phyloP scores from a whole-genome alignment of 495 filamentous ascomycete genomes.

The Neurospora sp. region DNA sequence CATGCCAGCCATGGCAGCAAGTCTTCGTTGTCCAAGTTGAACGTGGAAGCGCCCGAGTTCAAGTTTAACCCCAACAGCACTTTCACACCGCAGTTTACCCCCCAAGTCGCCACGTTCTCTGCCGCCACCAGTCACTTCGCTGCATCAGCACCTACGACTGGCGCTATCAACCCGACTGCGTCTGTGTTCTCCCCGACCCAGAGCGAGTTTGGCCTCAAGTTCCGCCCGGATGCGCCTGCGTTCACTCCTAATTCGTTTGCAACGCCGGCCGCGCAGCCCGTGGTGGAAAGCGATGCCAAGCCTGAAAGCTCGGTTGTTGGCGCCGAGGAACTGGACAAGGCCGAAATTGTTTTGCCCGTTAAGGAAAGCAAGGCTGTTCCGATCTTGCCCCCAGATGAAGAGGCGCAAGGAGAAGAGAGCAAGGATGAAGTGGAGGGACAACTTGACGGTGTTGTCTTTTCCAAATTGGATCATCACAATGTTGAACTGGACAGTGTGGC shows the following conservation, averaged over 20 bases:
- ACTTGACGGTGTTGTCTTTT: conserved; percentile 45
- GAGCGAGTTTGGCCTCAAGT: conserved; percentile 59
- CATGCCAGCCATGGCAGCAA: conserved; percentile 46
- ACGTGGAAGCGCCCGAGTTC: conserved; percentile 82
- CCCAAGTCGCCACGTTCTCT: conserved; percentile 21
- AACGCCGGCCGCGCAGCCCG: conserved; percentile 26
- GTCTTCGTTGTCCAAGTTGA: conserved; percentile 65
- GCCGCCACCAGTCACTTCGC: conserved; percentile 28
- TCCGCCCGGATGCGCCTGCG: conserved; percentile 71
- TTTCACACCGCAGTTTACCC: conserved; percentile 47
- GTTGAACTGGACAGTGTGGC: conserved; percentile 55
- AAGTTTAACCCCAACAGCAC: conserved; percentile 59
- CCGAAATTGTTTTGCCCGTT: conserved; percentile 48
- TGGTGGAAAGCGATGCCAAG: conserved; percentile 25
- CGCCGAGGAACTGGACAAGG: conserved; percentile 51
- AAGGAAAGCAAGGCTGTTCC: conserved; percentile 76
- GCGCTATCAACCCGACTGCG: conserved; percentile 55
- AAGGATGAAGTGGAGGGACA: conserved; percentile 44
- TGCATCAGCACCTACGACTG: conserved; percentile 14
- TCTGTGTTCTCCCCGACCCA: conserved; percentile 60
- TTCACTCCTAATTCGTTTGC: conserved; percentile 56
- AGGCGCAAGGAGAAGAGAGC: conserved; percentile 13
- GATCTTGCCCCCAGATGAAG: conserved; percentile 58
- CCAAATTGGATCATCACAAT: conserved; percentile 60
- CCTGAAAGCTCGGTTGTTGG: conserved; percentile 56